Evolutionary conservation across 2,329 filamentous ascomycete species (phyloP), one percentile per base, ranked within the genome.

Genomic region (Verticillium zaregamsianum): DNA sequence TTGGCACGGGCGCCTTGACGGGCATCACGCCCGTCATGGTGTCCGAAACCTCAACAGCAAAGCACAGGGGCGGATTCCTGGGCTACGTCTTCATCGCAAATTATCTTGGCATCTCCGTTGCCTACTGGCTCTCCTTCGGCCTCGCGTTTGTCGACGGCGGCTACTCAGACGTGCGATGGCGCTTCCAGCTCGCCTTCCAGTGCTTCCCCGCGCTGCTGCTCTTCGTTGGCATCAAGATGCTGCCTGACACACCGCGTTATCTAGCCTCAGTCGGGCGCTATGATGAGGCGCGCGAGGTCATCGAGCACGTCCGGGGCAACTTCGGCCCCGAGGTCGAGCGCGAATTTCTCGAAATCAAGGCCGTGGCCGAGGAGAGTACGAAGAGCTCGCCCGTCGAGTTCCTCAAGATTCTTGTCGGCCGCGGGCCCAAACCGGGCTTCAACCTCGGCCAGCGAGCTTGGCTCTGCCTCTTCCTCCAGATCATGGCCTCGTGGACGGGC

Each of bases 81-180:
- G 86, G 87, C 11, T 86, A 90, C 60, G 89, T 91, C 68, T 91
- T 92, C 65, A 91, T 88, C 0, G 73, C 91, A 9, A 92, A 91
- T 66, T 82, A 82, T 63, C 73, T 83, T 3, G 81, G 82, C 28
- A 82, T 84, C 55, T 76, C 73, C 28, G 66, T 76, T 7, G 74
- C 75, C 4, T 76, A 75, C 67, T 77, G 76, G 75, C 68, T 78
- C 60, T 72, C 71, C 58, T 78, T 77, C 65, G 74, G 74, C 39
- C 33, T 58, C 23, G 33, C 33, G 3, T 40, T 40, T 23, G 23
- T 40, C n/a, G 56, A 58, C 35, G 56, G 33, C 56, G 56, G 35
- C 3, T 58, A 57, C 55, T 57, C 55, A 7, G 55, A 57, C 32
- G 31, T 58, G 4, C 31, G 56, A 25, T 90, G 88, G 87, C 77